Conservation (phyloP, 331 rosid species). For the Rosa hybrid region DNA sequence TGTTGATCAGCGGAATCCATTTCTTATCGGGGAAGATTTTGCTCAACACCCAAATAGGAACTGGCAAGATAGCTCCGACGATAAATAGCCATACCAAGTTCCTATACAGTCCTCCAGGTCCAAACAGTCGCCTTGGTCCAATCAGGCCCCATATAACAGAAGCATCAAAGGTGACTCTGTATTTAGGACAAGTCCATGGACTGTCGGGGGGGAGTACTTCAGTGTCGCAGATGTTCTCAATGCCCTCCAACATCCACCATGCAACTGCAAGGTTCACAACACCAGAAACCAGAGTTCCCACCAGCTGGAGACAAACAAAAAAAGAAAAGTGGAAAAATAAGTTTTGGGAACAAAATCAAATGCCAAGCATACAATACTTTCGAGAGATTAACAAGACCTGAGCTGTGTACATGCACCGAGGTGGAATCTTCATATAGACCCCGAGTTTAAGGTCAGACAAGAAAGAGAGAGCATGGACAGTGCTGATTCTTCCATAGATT, state of each 20-base stretch:
- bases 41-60: constrained; percentile 86
- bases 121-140: constrained; percentile 80
- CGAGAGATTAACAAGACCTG: constrained; percentile 56
- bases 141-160: constrained; percentile 97
- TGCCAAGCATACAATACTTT: neutral
- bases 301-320: constrained; percentile 47
- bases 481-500: constrained; percentile 95
- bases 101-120: constrained; percentile 82
- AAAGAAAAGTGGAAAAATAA: neutral
- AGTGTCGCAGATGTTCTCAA: constrained; percentile 72
- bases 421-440: constrained; percentile 98
- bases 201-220: constrained; percentile 67
- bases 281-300: constrained; percentile 85
- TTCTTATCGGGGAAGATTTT: constrained; percentile 77
- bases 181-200: constrained; percentile 98
- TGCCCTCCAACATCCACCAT: constrained; percentile 95
- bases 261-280: constrained; percentile 84
- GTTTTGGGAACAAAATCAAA: neutral
- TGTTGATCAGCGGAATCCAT: constrained; percentile 88
- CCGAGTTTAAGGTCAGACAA: constrained; percentile 97
- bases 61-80: constrained; percentile 81
- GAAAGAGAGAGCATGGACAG: constrained; percentile 95
- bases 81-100: constrained; percentile 90
- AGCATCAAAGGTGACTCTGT: constrained; percentile 88
- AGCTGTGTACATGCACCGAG: constrained; percentile 88